phyloP scores from a whole-genome alignment of 2,329 filamentous ascomycete genomes.

The Trichoderma guizhouense region DNA sequence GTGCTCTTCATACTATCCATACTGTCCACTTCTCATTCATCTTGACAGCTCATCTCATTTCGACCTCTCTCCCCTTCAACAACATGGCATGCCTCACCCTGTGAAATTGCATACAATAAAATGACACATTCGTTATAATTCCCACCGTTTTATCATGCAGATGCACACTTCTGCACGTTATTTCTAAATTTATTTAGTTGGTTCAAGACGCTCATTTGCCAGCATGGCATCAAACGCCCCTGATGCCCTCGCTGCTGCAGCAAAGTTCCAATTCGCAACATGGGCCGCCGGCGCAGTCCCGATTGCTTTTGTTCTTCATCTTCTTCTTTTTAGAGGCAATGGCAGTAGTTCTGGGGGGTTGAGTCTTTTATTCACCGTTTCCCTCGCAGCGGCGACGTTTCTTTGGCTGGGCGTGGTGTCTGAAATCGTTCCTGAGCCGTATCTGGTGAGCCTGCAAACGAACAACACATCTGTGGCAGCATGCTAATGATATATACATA shows the following conservation, averaged over 20 bases:
- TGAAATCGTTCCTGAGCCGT: constrained; percentile 47
- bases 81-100: background rate
- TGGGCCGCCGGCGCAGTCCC: constrained; percentile 15
- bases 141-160: background rate
- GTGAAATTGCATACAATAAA: background rate
- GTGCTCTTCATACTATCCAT: background rate
- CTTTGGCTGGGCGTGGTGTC: constrained; percentile 27
- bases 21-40: constrained; percentile 5
- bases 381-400: constrained; percentile 23
- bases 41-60: constrained; percentile 19
- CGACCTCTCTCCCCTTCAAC: background rate
- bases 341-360: background rate
- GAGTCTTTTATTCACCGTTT: constrained; percentile 19
- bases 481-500: constrained; percentile 34
- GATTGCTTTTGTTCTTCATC: constrained; percentile 10
- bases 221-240: constrained; percentile 14
- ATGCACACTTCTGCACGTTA: no score
- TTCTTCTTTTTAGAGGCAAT: background rate
- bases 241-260: background rate
- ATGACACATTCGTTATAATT: background rate
- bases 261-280: constrained; percentile 1
- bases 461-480: background rate
- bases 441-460: constrained; percentile 43
- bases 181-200: background rate
- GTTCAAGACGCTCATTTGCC: background rate